Conservation (phyloP, 805 yeast genomes). For the Yarrowia sp. region DNA sequence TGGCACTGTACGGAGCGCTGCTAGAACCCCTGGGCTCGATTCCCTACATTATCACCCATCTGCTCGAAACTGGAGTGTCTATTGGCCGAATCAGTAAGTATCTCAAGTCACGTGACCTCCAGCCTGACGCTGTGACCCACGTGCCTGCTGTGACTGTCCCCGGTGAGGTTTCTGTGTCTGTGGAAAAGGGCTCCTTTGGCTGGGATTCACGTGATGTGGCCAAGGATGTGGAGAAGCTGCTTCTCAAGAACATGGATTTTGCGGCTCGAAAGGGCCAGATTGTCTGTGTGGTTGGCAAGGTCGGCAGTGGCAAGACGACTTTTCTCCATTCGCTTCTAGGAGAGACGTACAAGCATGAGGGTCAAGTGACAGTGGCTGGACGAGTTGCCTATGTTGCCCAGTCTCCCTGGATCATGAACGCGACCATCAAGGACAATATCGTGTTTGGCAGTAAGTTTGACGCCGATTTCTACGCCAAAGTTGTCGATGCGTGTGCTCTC, state of each 20-base stretch:
- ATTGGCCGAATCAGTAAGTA: conserved; percentile 56
- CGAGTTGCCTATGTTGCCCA: conserved; percentile 84
- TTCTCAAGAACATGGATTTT: conserved; percentile 58
- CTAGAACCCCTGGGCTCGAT: conserved; percentile 59
- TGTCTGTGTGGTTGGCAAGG: conserved; percentile 82
- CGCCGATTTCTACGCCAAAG: conserved; percentile 76
- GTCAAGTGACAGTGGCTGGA: conserved; percentile 71
- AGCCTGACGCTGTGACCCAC: conserved; percentile 51
- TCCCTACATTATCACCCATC: conserved; percentile 58
- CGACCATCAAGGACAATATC: conserved; percentile 85
- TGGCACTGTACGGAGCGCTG: conserved; percentile 59
- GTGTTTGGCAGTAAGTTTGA: conserved; percentile 88
- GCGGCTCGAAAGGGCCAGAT: conserved; percentile 74
- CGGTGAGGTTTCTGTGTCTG: conserved; percentile 62
- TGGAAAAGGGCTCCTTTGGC: conserved; percentile 42
- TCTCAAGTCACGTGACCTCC: conserved; percentile 55
- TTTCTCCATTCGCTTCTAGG: conserved; percentile 77
- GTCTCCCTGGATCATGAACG: conserved; percentile 92
- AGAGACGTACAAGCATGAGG: conserved; percentile 72
- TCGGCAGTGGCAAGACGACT: conserved; percentile 86
- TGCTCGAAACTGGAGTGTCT: conserved; percentile 51
- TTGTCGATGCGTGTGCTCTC: conserved; percentile 88
- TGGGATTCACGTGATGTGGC: conserved; percentile 59
- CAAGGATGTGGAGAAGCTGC: conserved; percentile 40
- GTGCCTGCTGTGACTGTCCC: conserved; percentile 47